Base-by-base conservation (phyloP, 2,329 filamentous ascomycete genomes). In the Talaromyces sp. region DNA sequence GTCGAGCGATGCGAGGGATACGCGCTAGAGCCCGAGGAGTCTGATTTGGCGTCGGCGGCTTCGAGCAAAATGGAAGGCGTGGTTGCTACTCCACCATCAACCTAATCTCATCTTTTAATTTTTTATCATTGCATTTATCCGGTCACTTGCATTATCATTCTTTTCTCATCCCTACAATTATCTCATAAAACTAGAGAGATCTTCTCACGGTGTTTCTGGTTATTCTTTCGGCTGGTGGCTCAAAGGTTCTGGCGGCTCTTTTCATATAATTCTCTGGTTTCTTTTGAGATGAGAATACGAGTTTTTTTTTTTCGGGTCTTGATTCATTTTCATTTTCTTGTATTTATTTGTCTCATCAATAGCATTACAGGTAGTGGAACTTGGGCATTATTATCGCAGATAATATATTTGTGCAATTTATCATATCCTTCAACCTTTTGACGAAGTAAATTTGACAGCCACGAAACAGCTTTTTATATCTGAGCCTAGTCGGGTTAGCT, bases 1-100 rank as follows among this genome's bases (percentile, higher is more conserved):
- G 90, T 98, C 37, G 91, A 87, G 65, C 79, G 87, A 69, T 86
- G 83, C 63, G 82, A 84, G 24, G 85, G 85, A 45, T 90, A 86
- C 71, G 79, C 81, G 62, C 81, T 90, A 43, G 81, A 84, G 48
- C 71, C 57, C 9, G 67, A 67, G 19, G 24, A 31, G 19, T 24
- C 43, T 14, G 50, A 56, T 19, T 24, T 37, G 48, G 13, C 27
- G 8, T 43, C 50, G 8, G 48, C 52, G 39, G 24, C 24, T 31
- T 59, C 39, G 37, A 31, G 56, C 56, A 43, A 58, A 19, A 59
- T 59, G 56, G 56, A 59, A 31, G 56, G 56, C 14, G 56, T 59
- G 22, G 39, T 59, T 27, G 27, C 56, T 19, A 27, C 22, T 41
- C 56, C 56, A 27, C 39, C 56, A 24, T 27, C 14, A 9, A 43